Evolutionary conservation across 257 asterid species (phyloP).

Genomic region (Solanum bulbocastanum): DNA sequence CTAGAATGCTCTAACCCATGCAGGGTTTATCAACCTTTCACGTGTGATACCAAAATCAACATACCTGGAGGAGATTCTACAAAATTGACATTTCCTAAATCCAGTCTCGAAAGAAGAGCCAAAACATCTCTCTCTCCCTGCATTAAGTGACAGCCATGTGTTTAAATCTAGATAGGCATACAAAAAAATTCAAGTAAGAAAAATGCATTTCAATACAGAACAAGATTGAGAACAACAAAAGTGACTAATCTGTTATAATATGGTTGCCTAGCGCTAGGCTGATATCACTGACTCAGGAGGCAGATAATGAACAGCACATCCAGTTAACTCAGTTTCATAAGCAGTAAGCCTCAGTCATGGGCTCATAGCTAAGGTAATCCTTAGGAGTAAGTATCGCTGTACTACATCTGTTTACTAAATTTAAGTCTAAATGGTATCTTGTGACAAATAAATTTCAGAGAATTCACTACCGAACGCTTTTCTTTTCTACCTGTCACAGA

Average conservation of each 20-base stretch:
- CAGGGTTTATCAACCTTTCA: background rate
- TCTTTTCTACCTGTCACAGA: background rate
- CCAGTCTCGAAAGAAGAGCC: slow-evolving; percentile 85
- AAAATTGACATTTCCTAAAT: slow-evolving; percentile 54
- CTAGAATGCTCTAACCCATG: background rate
- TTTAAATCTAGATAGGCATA: background rate
- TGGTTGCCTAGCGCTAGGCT: background rate
- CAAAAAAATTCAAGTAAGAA: background rate
- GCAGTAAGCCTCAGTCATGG: background rate
- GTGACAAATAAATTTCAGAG: background rate
- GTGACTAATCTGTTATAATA: background rate
- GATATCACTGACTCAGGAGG: background rate
- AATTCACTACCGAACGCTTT: background rate
- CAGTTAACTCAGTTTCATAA: background rate
- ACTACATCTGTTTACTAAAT: background rate
- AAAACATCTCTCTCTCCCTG: slow-evolving; percentile 84
- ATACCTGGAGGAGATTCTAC: slow-evolving; percentile 68
- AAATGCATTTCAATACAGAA: background rate
- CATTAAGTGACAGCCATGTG: slow-evolving; percentile 10
- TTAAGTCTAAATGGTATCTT: background rate
- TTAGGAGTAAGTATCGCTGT: background rate
- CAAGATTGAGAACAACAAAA: background rate
- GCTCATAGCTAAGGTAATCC: background rate
- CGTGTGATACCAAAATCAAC: background rate
- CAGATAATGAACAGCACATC: background rate